Percentiles rank a stretch among this genome's conserved stretches.
phyloP scores from a whole-genome alignment of 306 rosid species.

The Vigna angularis region DNA sequence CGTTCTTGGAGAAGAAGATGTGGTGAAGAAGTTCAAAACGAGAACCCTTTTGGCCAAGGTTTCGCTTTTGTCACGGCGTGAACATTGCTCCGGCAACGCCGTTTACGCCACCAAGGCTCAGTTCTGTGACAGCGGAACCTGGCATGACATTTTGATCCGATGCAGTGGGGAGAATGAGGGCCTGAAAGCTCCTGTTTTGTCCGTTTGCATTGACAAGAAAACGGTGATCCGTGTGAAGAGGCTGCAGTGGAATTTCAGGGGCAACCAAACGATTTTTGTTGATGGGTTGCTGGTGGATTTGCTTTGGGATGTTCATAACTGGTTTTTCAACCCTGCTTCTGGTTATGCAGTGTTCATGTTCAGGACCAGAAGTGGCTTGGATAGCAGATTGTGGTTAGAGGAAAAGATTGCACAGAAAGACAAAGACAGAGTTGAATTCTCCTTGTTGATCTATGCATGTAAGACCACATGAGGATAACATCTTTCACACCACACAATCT shows the following conservation, averaged over 20 bases:
- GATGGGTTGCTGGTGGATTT: slow-evolving; percentile 95
- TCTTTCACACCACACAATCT: neutral
- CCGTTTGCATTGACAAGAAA: slow-evolving; percentile 77
- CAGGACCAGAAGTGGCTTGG: slow-evolving; percentile 88
- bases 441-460: slow-evolving; percentile 91
- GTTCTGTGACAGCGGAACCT: slow-evolving; percentile 70
- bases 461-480: slow-evolving; percentile 54
- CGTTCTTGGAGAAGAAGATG: slow-evolving; percentile 61
- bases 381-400: slow-evolving; percentile 90
- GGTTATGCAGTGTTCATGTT: slow-evolving; percentile 90
- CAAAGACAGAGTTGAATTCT: slow-evolving; percentile 64
- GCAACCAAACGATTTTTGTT: slow-evolving; percentile 86
- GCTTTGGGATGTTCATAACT: slow-evolving; percentile 97
- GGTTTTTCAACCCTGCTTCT: slow-evolving; percentile 70
- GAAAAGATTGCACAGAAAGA: slow-evolving; percentile 63
- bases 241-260: slow-evolving; percentile 93
- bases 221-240: slow-evolving; percentile 89
- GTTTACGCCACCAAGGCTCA: slow-evolving; percentile 76
- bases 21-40: slow-evolving; percentile 53
- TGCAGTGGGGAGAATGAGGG: slow-evolving; percentile 74
- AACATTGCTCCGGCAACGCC: slow-evolving; percentile 67
- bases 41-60: slow-evolving; percentile 44
- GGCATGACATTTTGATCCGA: slow-evolving; percentile 70
- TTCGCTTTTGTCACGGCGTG: slow-evolving; percentile 65
- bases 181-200: slow-evolving; percentile 52